These are phyloP conservation scores for Fusarium neocosmosporiellum DNA, from an alignment of 2,329 filamentous ascomycete genomes.

Conservation along the genomic window DNA sequence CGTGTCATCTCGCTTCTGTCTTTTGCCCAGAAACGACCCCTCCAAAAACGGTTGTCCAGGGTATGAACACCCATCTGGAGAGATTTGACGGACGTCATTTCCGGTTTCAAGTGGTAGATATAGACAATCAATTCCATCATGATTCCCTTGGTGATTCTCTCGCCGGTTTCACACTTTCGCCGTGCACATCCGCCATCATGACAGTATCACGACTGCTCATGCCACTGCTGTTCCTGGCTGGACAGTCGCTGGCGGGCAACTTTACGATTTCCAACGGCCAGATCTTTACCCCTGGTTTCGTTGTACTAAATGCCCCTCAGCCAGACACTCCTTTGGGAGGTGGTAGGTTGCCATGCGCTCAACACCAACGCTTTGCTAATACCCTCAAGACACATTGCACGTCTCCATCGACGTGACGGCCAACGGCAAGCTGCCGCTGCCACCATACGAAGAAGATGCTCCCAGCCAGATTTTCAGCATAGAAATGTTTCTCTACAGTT, in stretches of 20 bases:
- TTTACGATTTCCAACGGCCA: conserved; percentile 73
- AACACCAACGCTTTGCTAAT: not conserved
- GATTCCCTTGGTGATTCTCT: conserved; percentile 5
- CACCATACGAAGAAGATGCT: conserved; percentile 64
- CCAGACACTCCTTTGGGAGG: conserved; percentile 73
- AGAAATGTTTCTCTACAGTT: conserved; percentile 75
- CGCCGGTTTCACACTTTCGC: not conserved
- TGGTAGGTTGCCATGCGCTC: conserved; percentile 54
- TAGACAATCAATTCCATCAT: conserved; percentile 5
- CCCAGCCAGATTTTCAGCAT: conserved; percentile 71
- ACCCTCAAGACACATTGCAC: conserved; percentile 63
- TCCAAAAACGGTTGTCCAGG: conserved; percentile 19
- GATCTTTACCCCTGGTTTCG: conserved; percentile 76
- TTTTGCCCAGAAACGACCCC: conserved; percentile 13
- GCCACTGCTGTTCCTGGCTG: conserved; percentile 38
- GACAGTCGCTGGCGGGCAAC: conserved; percentile 48
- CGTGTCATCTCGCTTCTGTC: conserved; percentile 34
- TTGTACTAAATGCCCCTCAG: conserved; percentile 73
- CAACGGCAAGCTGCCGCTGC: conserved; percentile 71
- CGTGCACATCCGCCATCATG: conserved; percentile 6
- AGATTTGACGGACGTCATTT: conserved; percentile 11
- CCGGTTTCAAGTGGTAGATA: conserved; percentile 32
- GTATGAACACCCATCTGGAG: conserved; percentile 5
- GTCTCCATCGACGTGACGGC: conserved; percentile 75
- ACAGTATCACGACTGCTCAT: conserved; percentile 14